Percentiles rank a stretch among this genome's conserved stretches.
phyloP scores from a whole-genome alignment of 306 rosid genomes.

The Glycine tomentella region DNA sequence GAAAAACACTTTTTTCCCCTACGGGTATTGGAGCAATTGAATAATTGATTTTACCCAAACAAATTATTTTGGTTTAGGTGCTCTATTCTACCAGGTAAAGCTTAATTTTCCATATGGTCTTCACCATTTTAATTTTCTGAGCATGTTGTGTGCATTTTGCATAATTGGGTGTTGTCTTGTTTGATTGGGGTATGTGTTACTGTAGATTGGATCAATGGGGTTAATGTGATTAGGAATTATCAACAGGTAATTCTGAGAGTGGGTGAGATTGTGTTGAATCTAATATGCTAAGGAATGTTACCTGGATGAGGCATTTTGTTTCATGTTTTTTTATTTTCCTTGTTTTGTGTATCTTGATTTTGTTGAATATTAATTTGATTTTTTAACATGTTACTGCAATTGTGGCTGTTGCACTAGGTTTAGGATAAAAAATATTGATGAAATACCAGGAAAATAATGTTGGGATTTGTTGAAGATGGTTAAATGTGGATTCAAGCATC shows the following conservation, averaged over 20 bases:
- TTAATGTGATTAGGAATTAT: not conserved
- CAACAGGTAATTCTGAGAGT: not conserved
- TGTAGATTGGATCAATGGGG: not conserved
- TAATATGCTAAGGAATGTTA: not conserved
- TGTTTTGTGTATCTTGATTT: not conserved
- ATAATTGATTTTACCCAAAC: conserved; percentile 2
- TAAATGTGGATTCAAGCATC: conserved; percentile 4
- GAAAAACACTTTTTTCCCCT: not conserved
- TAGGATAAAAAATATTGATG: not conserved
- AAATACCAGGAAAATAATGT: not conserved
- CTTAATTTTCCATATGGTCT: not conserved
- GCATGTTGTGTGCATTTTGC: conserved; percentile 11
- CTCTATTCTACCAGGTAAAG: conserved; percentile 11
- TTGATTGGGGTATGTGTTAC: conserved; percentile 8
- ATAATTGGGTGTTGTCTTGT: not conserved
- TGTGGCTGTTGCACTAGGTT: conserved; percentile 1
- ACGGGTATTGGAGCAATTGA: not conserved
- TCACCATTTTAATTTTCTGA: not conserved
- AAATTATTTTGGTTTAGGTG: not conserved
- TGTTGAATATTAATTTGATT: not conserved
- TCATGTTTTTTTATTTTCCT: conserved; percentile 4
- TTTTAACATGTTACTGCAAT: not conserved
- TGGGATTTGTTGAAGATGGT: not conserved
- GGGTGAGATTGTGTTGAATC: not conserved
- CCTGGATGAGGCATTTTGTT: not conserved